Conservation (phyloP, 306 rosid species). For the Cucumis cinereus region DNA sequence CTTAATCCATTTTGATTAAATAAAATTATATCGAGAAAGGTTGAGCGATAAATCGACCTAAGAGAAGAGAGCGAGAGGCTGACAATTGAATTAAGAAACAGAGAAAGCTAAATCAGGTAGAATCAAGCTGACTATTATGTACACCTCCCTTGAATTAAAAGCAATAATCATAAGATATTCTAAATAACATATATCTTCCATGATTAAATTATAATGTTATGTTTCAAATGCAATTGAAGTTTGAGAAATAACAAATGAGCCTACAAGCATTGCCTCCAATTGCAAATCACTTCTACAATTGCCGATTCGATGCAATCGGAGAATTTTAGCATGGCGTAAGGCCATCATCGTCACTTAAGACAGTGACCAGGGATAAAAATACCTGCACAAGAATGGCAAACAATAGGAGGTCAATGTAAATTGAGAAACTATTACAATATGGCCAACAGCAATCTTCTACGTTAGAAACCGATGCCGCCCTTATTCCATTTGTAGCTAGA, state of each 20-base stretch:
- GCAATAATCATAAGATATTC: constrained; percentile 22
- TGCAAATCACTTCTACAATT: not conserved
- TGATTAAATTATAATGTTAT: constrained; percentile 44
- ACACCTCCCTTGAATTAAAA: constrained; percentile 40
- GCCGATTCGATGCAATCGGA: constrained; percentile 27
- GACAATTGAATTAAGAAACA: not conserved
- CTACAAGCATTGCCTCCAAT: constrained; percentile 6
- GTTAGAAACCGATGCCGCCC: constrained; percentile 20
- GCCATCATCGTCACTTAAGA: constrained; percentile 49
- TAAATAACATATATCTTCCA: constrained; percentile 26
- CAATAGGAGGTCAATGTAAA: constrained; percentile 39
- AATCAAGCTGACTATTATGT: not conserved
- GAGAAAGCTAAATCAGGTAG: not conserved
- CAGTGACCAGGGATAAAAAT: constrained; percentile 50
- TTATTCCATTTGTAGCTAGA: constrained; percentile 33
- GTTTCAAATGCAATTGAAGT: constrained; percentile 30
- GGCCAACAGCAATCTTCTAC: constrained; percentile 25
- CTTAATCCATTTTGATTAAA: not conserved
- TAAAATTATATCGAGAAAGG: not conserved
- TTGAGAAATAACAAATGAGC: constrained; percentile 27
- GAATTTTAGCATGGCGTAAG: constrained; percentile 34
- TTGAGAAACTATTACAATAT: constrained; percentile 17
- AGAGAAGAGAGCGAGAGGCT: not conserved
- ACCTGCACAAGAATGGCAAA: constrained; percentile 66
- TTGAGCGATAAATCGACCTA: not conserved